Evolutionary conservation across 1,284 basidiomycete species (phyloP).

Genomic region (Austroboletus novae-zelandiae): DNA sequence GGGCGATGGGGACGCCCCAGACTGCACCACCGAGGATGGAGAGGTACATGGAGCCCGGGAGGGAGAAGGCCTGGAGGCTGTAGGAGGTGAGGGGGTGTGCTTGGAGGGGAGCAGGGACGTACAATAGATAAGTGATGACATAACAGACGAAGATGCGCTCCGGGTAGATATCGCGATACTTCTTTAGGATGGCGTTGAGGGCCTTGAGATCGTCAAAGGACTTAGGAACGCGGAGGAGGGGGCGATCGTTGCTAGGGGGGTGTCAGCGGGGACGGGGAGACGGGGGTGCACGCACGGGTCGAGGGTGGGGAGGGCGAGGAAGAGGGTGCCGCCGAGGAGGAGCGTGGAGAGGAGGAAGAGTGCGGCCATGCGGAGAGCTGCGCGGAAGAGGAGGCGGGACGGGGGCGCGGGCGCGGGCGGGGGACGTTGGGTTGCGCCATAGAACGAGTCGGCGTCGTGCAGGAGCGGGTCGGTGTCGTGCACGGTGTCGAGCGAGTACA

Average conservation of each 20-base stretch:
- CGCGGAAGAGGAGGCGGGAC: slow-evolving; percentile 65
- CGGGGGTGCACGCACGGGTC: slow-evolving; percentile 57
- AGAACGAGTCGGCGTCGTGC: slow-evolving; percentile 31
- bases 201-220: slow-evolving; percentile 81
- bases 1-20: slow-evolving; percentile 88
- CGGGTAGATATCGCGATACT: slow-evolving; percentile 85
- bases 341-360: slow-evolving; percentile 72
- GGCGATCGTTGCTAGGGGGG: slow-evolving; percentile 63
- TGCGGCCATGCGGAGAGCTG: slow-evolving; percentile 77
- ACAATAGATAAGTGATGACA: slow-evolving; percentile 91
- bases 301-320: slow-evolving; percentile 75
- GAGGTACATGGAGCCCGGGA: slow-evolving; percentile 98
- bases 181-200: slow-evolving; percentile 81
- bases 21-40: slow-evolving; percentile 95
- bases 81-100: slow-evolving; percentile 10
- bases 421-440: slow-evolving; percentile 21
- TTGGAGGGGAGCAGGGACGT: slow-evolving; percentile 25
- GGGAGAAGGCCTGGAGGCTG: slow-evolving; percentile 93
- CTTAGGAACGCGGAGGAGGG: slow-evolving; percentile 73
- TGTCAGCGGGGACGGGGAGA: slow-evolving; percentile 8
- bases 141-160: slow-evolving; percentile 80
- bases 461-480: slow-evolving; percentile 26
- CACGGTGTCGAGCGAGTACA: slow-evolving; percentile 58
- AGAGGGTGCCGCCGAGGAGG: slow-evolving; percentile 72
- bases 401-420: slow-evolving; percentile 32